phyloP scores from a whole-genome alignment of 2,329 filamentous ascomycete genomes.

The Coleophoma crateriformis region DNA sequence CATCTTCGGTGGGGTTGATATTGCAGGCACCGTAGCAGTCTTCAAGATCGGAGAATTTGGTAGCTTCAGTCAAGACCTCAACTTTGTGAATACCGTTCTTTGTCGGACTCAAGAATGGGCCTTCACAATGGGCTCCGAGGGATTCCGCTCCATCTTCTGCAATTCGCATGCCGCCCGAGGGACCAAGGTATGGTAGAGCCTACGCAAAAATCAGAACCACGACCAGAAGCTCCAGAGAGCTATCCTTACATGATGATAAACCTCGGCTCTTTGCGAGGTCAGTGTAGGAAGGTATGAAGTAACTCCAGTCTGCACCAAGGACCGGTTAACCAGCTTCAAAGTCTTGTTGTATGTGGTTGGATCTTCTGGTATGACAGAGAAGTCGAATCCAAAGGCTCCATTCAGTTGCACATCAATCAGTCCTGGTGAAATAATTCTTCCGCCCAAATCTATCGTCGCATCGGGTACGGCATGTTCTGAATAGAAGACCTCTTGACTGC shows the following conservation, averaged over 20 bases:
- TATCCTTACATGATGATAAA: conserved; percentile 65
- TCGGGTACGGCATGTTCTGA: conserved; percentile 65
- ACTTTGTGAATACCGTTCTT: conserved; percentile 85
- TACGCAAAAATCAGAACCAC: conserved; percentile 21
- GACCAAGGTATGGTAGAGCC: conserved; percentile 71
- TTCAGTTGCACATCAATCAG: conserved; percentile 92
- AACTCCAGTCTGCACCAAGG: conserved; percentile 72
- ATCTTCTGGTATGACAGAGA: conserved; percentile 69
- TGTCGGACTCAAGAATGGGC: conserved; percentile 75
- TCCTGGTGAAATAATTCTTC: conserved; percentile 78
- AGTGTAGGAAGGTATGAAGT: conserved; percentile 85
- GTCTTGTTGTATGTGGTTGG: conserved; percentile 65
- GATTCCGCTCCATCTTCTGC: conserved; percentile 74
- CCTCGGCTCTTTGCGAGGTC: conserved; percentile 71
- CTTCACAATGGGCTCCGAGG: conserved; percentile 85
- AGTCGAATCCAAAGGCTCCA: conserved; percentile 89
- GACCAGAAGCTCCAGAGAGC: neutral
- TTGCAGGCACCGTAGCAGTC: conserved; percentile 70
- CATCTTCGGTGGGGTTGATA: conserved; percentile 37
- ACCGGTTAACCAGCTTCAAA: conserved; percentile 65
- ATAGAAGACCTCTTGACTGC: conserved; percentile 63
- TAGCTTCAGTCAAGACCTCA: conserved; percentile 60
- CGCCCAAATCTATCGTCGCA: conserved; percentile 70
- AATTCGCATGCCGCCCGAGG: conserved; percentile 55
- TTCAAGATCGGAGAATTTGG: conserved; percentile 60